Percentiles rank a stretch among this genome's conserved stretches.
These are phyloP conservation scores for Russula emetica DNA, from an alignment of 768 basidiomycete species.

Conservation along the genomic window DNA sequence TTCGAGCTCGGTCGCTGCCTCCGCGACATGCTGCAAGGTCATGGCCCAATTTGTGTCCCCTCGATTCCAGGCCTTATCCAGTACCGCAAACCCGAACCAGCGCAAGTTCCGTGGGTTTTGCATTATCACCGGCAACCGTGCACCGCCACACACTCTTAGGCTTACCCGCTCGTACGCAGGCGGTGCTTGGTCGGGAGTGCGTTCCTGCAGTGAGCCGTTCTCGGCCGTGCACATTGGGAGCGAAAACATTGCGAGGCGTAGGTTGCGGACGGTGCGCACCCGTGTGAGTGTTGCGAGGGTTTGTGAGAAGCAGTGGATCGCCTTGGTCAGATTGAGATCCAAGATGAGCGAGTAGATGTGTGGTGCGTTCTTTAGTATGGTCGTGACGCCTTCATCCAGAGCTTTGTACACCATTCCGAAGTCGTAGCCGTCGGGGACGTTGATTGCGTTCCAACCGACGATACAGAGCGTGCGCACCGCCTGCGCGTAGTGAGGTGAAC, in stretches of 20 bases:
- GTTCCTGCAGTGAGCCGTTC: background rate
- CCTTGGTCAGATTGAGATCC: constrained; percentile 2
- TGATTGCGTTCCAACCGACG: background rate
- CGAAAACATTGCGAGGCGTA: constrained; percentile 3
- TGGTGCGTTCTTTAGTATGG: background rate
- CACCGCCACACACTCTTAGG: constrained; percentile 2
- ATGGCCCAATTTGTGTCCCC: background rate
- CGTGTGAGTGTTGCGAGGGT: constrained; percentile 2
- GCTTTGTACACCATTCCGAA: background rate
- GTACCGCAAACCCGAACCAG: constrained; percentile 12
- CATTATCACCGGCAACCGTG: constrained; percentile 8
- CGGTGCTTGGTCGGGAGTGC: background rate
- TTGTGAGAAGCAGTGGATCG: constrained; percentile 8
- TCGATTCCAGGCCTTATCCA: background rate
- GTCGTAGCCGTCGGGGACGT: background rate
- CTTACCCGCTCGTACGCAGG: constrained; percentile 7
- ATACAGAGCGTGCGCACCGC: constrained; percentile 17
- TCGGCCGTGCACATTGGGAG: background rate
- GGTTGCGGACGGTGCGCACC: constrained; percentile 15
- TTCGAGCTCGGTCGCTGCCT: constrained; percentile 12
- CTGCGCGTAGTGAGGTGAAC: constrained; percentile 6
- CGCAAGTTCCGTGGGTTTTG: constrained; percentile 17
- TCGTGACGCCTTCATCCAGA: background rate
- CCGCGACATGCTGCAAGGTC: constrained; percentile 8
- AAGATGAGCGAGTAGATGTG: constrained; percentile 6